Percentiles rank a stretch among this genome's conserved stretches.
phyloP scores from a whole-genome alignment of 2,329 filamentous ascomycete genomes.

The Nigrospora sphaerica region DNA sequence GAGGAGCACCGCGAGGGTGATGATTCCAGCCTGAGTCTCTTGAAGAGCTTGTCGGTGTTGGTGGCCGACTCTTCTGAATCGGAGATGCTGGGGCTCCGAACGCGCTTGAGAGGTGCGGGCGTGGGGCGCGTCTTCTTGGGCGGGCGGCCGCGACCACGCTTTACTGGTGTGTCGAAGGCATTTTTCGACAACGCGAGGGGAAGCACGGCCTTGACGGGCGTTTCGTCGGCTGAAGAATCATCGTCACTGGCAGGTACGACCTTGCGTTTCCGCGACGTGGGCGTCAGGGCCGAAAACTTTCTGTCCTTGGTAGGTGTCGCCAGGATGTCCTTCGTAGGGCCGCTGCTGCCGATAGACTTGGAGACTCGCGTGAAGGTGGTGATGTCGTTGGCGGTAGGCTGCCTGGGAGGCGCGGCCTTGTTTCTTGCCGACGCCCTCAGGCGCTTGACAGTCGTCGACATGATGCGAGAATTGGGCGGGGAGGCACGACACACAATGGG shows the following conservation, averaged over 20 bases:
- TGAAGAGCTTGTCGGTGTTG: constrained; percentile 28
- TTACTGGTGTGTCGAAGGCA: constrained; percentile 8
- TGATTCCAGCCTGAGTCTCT: constrained; percentile 31
- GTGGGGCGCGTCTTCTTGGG: constrained; percentile 17
- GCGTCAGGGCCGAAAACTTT: constrained; percentile 30
- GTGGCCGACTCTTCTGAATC: constrained; percentile 23
- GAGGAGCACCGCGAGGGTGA: constrained; percentile 24
- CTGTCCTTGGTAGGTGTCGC: constrained; percentile 25
- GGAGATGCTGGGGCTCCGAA: constrained; percentile 20
- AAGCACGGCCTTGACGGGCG: constrained; percentile 10
- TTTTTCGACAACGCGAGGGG: constrained; percentile 4
- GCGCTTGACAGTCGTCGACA: constrained; percentile 20
- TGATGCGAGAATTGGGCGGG: constrained; percentile 5
- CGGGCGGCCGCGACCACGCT: constrained; percentile 19
- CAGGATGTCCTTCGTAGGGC: constrained; percentile 26
- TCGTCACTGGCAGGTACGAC: constrained; percentile 17
- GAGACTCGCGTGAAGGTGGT: constrained; percentile 40
- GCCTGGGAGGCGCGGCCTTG: constrained; percentile 14
- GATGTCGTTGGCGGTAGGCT: constrained; percentile 26
- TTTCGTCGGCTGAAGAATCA: constrained; percentile 22
- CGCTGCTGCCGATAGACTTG: constrained; percentile 27
- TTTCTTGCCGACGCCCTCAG: constrained; percentile 13
- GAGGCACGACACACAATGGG: too few species aligned
- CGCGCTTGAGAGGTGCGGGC: constrained; percentile 18
- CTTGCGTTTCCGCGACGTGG: constrained; percentile 27